phyloP scores from a whole-genome alignment of 331 rosid species.

The Quercus lobata region DNA sequence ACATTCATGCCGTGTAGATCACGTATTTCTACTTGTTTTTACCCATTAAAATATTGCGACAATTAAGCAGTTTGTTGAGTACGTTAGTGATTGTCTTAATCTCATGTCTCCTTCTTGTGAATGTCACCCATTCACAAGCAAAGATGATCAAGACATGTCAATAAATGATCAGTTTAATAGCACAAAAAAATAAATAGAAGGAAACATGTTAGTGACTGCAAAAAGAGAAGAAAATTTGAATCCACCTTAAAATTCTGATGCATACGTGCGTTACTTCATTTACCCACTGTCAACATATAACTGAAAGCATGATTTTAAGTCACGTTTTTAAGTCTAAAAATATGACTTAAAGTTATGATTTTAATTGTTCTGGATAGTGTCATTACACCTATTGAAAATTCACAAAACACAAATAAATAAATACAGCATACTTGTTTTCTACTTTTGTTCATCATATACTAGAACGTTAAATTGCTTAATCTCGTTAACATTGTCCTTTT shows the following conservation, averaged over 20 bases:
- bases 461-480: constrained; percentile 25
- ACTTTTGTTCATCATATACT: neutral
- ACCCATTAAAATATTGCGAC: neutral
- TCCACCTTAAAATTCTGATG: too few relatives aligned
- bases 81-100: constrained; percentile 30
- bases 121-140: neutral
- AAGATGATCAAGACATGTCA: neutral
- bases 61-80: constrained; percentile 23
- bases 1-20: constrained; percentile 17
- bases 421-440: too few relatives aligned
- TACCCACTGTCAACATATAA: fast-evolving
- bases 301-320: too few relatives aligned
- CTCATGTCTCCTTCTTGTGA: constrained; percentile 21
- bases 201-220: too few relatives aligned
- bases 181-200: neutral
- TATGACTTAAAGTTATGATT: too few relatives aligned
- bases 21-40: constrained; percentile 8
- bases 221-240: too few relatives aligned
- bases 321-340: too few relatives aligned
- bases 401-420: too few relatives aligned
- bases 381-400: too few relatives aligned
- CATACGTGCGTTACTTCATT: too few relatives aligned
- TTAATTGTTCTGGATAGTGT: too few relatives aligned
- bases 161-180: neutral
- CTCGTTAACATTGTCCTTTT: too few relatives aligned